phyloP scores from a whole-genome alignment of 371 early-diverging fungal species.

The Capillidium heterosporum region DNA sequence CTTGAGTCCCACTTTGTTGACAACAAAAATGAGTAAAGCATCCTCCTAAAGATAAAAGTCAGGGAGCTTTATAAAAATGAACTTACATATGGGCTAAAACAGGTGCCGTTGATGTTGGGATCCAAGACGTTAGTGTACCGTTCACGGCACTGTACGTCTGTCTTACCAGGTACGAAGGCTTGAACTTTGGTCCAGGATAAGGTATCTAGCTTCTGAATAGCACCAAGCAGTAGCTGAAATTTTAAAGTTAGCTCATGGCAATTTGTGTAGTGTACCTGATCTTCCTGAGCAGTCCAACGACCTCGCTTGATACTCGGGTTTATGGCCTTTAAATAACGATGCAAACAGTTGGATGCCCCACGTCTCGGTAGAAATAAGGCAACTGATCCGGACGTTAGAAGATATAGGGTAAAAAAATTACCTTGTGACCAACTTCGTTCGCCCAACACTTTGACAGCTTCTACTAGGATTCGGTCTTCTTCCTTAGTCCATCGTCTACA shows the following conservation, averaged over 20 bases:
- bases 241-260: not conserved
- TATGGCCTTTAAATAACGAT: constrained; percentile 58
- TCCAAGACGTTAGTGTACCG: constrained; percentile 54
- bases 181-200: constrained; percentile 60
- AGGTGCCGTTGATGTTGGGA: constrained; percentile 32
- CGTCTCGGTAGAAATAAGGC: constrained; percentile 44
- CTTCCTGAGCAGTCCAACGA: constrained; percentile 59
- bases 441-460: constrained; percentile 38
- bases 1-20: constrained; percentile 20
- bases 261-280: constrained; percentile 17
- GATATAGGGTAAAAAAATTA: constrained; percentile 18
- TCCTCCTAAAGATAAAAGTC: constrained; percentile 15
- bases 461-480: constrained; percentile 32
- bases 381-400: constrained; percentile 38
- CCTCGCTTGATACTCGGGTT: constrained; percentile 55
- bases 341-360: constrained; percentile 62
- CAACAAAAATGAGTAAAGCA: constrained; percentile 17
- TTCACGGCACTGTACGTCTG: constrained; percentile 79
- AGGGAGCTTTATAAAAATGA: not conserved
- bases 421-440: constrained; percentile 46
- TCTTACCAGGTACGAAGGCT: constrained; percentile 47
- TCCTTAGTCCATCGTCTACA: constrained; percentile 30
- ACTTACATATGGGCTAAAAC: constrained; percentile 30
- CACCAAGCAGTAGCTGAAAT: constrained; percentile 29
- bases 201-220: constrained; percentile 41